Base-by-base conservation (phyloP, 2,329 filamentous ascomycete species). In the Incumbomyces delicatus region DNA sequence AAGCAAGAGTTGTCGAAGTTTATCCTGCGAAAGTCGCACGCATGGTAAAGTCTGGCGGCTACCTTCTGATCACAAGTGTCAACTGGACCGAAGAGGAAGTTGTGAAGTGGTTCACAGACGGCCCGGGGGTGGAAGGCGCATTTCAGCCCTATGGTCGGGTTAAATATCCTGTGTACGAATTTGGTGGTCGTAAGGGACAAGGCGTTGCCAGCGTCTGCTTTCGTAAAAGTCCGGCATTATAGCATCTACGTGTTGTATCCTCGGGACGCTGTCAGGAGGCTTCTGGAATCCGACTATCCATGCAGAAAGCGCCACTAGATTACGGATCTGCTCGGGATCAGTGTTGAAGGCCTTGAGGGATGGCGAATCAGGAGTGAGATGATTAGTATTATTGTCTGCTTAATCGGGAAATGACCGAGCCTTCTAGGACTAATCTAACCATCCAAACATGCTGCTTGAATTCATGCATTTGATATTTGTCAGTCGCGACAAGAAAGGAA, bases 61-160 rank as follows among this genome's bases (percentile, higher is more conserved):
- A 87, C 18, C 77, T 96, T 57, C 66, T 95, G 50, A 78, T 98
- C 45, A 96, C 92, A 46, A 95, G 88, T 65, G 98, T 92, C 64
- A 98, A 98, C 67, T 98, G 92, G 92, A 96, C 90, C 1, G 88
- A 92, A 69, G 77, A 80, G 34, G 92, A 98, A 70, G 67, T 98
- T 58, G 71, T 75, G 50, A 68, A 67, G 13, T 96, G 90, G 88
- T 92, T 96, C 61, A 79, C 75, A 42, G 35, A 63, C 41, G 57
- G 61, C 30, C 57, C 46, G 2, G 57, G 44, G n/a, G 57, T 57
- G 18, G 61, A 60, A 60, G 69, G 17, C 16, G 27, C 31, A 41
- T 73, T 94, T 56, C 69, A 71, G 50, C 77, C 80, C 47, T 80
- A 77, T 45, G 81, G 77, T 1, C 75, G 77, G 56, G 80, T 95